phyloP scores from a whole-genome alignment of 331 rosid species.

The Rhamnella rubrinervis region DNA sequence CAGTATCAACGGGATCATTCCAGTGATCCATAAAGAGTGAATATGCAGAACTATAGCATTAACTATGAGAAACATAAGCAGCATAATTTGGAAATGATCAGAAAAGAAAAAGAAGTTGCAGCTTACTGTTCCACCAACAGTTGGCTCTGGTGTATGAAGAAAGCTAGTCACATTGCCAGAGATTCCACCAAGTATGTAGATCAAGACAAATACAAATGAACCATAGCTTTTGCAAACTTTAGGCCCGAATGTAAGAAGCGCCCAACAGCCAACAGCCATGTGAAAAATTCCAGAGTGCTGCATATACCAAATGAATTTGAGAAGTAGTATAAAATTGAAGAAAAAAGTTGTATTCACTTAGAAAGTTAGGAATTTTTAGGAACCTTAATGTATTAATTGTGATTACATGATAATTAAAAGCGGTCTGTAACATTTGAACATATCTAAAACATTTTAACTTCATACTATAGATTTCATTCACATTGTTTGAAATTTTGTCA shows the following conservation, averaged over 20 bases:
- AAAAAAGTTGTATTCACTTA: not conserved
- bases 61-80: not conserved
- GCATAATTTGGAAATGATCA: not conserved
- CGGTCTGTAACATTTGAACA: not conserved
- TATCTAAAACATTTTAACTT: not conserved
- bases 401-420: not conserved
- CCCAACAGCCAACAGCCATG: constrained; percentile 65
- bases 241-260: constrained; percentile 64
- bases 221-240: constrained; percentile 86
- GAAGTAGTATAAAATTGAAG: constrained; percentile 1
- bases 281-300: constrained; percentile 80
- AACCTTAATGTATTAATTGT: not conserved
- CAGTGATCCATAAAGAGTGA: too few relatives aligned
- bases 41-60: not conserved
- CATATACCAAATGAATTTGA: constrained; percentile 20
- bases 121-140: constrained; percentile 86
- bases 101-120: not conserved
- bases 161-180: constrained; percentile 86
- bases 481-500: not conserved
- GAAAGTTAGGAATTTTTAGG: not conserved
- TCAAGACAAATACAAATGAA: constrained; percentile 72
- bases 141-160: constrained; percentile 79
- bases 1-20: too few relatives aligned
- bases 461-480: not conserved
- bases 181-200: constrained; percentile 81